Evolutionary conservation across 345 rosid genomes (phyloP).

Genomic region (Acer negundo): DNA sequence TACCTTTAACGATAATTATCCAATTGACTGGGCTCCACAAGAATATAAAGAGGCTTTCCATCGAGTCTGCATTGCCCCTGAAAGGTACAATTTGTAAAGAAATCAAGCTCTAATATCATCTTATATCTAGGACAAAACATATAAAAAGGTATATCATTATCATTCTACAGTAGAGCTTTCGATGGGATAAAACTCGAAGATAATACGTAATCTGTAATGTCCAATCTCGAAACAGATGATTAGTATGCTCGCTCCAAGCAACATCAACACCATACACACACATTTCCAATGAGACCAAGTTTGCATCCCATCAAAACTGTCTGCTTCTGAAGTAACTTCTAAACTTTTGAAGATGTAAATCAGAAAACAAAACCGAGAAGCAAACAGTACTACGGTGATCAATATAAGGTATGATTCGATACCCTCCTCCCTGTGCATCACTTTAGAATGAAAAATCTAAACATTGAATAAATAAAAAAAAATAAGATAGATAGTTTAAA

Average conservation of each 20-base stretch:
- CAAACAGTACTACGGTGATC: no score
- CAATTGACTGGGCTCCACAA: slow-evolving; percentile 72
- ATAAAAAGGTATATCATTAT: not conserved
- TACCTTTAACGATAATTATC: slow-evolving; percentile 39
- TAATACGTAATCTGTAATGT: not conserved
- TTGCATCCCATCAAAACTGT: not conserved
- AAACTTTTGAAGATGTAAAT: no score
- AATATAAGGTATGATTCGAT: no score
- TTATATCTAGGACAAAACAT: not conserved
- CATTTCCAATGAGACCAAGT: not conserved
- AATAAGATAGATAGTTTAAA: not conserved
- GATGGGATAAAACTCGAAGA: not conserved
- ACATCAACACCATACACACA: not conserved
- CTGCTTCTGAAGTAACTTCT: no score
- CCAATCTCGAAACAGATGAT: not conserved
- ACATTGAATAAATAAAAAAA: slow-evolving; percentile 1
- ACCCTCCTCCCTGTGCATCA: not conserved
- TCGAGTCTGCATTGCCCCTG: slow-evolving; percentile 75
- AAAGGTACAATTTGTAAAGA: not conserved
- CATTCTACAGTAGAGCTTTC: not conserved
- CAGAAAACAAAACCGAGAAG: not conserved
- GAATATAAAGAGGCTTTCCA: slow-evolving; percentile 74
- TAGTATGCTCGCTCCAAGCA: not conserved
- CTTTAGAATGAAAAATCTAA: not conserved
- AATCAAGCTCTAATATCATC: not conserved